Evolutionary conservation across 768 basidiomycete species (phyloP).

Genomic region (Crucibulum laeve): DNA sequence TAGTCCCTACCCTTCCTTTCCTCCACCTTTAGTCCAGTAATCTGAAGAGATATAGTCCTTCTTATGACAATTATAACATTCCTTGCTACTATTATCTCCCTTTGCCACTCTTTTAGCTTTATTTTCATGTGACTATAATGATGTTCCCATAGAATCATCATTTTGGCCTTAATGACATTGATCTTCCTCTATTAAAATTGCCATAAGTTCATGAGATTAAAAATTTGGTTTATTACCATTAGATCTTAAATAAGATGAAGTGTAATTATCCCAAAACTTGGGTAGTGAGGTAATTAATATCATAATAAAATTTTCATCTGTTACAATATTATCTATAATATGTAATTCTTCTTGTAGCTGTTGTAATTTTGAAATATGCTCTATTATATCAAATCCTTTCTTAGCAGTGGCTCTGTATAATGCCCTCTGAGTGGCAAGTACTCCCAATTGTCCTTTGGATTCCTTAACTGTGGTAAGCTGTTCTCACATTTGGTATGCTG

Average conservation of each 20-base stretch:
- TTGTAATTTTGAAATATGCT: conserved; percentile 14
- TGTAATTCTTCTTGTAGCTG: conserved; percentile 16
- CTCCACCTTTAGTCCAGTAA: conserved; percentile 26
- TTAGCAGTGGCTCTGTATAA: conserved; percentile 12
- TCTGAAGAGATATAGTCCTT: conserved; percentile 20
- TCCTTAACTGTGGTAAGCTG: conserved; percentile 16
- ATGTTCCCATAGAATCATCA: neutral
- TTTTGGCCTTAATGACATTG: conserved; percentile 5
- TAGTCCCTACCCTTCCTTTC: conserved; percentile 26
- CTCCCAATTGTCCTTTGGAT: conserved; percentile 11
- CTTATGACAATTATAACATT: conserved; percentile 27
- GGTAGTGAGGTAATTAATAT: conserved; percentile 23
- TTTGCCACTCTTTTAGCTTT: conserved; percentile 5
- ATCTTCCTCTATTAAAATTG: conserved; percentile 17
- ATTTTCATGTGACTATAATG: neutral
- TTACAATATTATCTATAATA: conserved; percentile 15
- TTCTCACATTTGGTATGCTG: conserved; percentile 15
- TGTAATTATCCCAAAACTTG: conserved; percentile 22
- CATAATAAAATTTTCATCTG: conserved; percentile 24
- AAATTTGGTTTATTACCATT: conserved; percentile 11
- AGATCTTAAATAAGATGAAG: conserved; percentile 16
- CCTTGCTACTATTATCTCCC: conserved; percentile 5
- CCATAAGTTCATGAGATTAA: conserved; percentile 15
- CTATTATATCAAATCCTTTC: conserved; percentile 15
- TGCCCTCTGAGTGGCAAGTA: conserved; percentile 12